Base-by-base conservation (phyloP, 768 basidiomycete species). In the Trametes punicea region DNA sequence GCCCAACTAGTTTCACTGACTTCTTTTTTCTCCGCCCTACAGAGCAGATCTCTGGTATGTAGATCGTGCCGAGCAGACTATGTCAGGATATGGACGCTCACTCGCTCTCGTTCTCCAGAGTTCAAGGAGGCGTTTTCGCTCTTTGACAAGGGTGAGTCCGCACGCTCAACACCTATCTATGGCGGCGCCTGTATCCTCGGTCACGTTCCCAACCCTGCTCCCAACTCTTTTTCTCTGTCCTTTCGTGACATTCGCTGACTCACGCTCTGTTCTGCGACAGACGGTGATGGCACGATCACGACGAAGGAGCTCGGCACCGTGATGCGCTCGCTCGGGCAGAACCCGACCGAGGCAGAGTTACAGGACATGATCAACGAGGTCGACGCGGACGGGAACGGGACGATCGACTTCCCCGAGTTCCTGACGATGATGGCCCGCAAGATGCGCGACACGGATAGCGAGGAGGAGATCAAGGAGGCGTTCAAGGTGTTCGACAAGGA, bases 121-220 rank as follows among this genome's bases (percentile, higher is more conserved):
- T 98, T 95, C 84, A 98, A 96, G 81, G 96, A 98, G 79, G 95
- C 95, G 46, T 98, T 98, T 77, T 93, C 94, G 56, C 82, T 98
- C 20, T 98, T 98, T 73, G 93, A 97, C 78, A 95, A 93, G 73
- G 90, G 93, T 93, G 57, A 55, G 79, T 73, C 45, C n/a, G n/a
- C n/a, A n/a, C n/a, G n/a, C n/a, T n/a, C n/a, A 48, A 53, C 46
- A 30, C 18, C 61, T 56, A 55, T 55, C 45, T 13, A 15, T 48
- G 31, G 48, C 21, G 23, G 34, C 29, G 13, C 25, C 44, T 47
- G 55, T 46, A 42, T 30, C 41, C 39, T 13, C 41, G 25, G 46
- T 39, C 8, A 44, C 42, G 45, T 16, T 59, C 21, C 51, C 25
- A 23, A 60, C 27, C 47, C 31, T 49, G 30, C 13, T 15, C 4